Evolutionary conservation across 768 basidiomycete species (phyloP).

Genomic region (Suillus sp.): DNA sequence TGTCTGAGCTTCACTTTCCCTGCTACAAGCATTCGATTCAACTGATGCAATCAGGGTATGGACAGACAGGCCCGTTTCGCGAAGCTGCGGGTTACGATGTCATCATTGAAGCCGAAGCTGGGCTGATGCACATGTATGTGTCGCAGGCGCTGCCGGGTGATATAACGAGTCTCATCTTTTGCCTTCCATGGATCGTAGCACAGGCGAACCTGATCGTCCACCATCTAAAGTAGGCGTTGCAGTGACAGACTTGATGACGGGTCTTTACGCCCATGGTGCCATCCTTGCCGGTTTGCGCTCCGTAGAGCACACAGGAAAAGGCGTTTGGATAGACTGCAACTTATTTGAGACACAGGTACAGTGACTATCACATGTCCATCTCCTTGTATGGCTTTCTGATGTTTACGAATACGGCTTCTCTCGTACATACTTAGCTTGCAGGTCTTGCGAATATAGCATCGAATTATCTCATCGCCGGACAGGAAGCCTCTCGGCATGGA

Average conservation of each 20-base stretch:
- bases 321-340: conserved; percentile 91
- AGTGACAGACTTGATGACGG: conserved; percentile 85
- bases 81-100: conserved; percentile 88
- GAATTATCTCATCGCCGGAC: conserved; percentile 85
- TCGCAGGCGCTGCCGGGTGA: conserved; percentile 14
- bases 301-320: conserved; percentile 80
- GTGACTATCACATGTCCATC: conserved; percentile 3
- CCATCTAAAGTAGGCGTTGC: conserved; percentile 97
- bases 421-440: conserved; percentile 60
- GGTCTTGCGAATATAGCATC: conserved; percentile 91
- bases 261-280: conserved; percentile 88
- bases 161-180: conserved; percentile 16
- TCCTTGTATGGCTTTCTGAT: conserved; percentile 1
- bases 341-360: conserved; percentile 88
- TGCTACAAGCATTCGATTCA: conserved; percentile 5
- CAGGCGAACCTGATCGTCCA: conserved; percentile 83
- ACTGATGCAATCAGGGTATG: conserved; percentile 53
- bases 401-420: neutral
- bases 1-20: conserved; percentile 19
- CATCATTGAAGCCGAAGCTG: conserved; percentile 85
- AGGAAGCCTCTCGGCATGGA: conserved; percentile 85
- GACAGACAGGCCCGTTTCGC: conserved; percentile 88
- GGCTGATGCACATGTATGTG: conserved; percentile 88
- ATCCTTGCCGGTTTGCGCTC: conserved; percentile 90
- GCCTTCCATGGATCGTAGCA: conserved; percentile 47